Evolutionary conservation across 768 basidiomycete species (phyloP), one percentile per base, ranked within the genome.

Genomic region (Tricholoma hemisulphureum): DNA sequence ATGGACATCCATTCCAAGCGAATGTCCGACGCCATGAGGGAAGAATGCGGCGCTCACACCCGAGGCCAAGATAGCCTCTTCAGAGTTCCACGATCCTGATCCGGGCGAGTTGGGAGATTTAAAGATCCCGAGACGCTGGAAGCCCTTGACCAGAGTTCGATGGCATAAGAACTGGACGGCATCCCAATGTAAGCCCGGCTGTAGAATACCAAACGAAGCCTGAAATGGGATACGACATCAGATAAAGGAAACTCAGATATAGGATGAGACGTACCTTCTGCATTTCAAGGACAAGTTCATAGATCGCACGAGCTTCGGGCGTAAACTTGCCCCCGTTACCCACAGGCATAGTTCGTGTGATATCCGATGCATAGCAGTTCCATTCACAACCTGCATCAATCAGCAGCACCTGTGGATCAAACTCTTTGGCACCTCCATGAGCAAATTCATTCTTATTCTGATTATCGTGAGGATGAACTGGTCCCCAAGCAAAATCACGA

Each of bases 381-480:
- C 85, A 95, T 74, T 98, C 96, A 66, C 95, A 95, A 0, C 95
- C 95, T 1, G 96, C 96, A 64, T 98, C 96, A 60, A 96, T 95
- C 29, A 96, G 82, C 4, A 96, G 78, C 6, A 96, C 89, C 68
- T 91, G 86, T 0, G 88, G 86, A 29, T 73, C 62, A 50, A 88
- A 62, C 14, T 79, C 68, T 51, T 75, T 78, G 8, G 71, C 61
- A 11, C 75, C 67, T 7, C 68, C 71, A 35, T 77, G 75, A 3
- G 78, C 73, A 29, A 89, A 71, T 0, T 73, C 72, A 34, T 77
- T 76, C 18, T 69, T 71, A 67, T 91, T 87, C 21, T 77, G 63
- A 53, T 83, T 82, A 60, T 86, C 84, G 59, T 81, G 77, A 2
- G 76, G 69, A 2, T 75, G 67, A 18, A 89, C 74, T 6, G 92